These are phyloP conservation scores for Cercospora sp. DNA, from an alignment of 2,329 filamentous ascomycete species.

Conservation along the genomic window DNA sequence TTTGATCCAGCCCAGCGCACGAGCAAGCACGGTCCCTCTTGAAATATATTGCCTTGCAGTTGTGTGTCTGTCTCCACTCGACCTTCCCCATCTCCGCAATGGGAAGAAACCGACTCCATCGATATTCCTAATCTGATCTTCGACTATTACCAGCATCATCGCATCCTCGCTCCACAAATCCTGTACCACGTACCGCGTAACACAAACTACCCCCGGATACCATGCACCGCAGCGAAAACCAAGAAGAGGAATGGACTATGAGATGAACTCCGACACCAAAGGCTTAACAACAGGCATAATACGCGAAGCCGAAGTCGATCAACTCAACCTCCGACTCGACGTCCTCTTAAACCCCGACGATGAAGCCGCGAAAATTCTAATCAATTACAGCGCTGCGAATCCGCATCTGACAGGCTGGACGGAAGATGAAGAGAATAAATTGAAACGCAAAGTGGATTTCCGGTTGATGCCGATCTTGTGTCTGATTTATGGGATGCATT, in stretches of 20 bases:
- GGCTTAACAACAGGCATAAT: conserved; percentile 1
- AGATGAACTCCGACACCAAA: conserved; percentile 14
- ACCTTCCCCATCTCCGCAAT: neutral
- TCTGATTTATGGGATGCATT: conserved; percentile 51
- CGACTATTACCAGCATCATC: neutral
- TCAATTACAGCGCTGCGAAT: conserved; percentile 16
- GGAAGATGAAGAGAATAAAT: conserved; percentile 45
- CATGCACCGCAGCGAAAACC: neutral
- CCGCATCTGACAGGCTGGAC: conserved; percentile 41
- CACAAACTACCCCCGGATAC: neutral
- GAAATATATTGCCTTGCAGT: neutral
- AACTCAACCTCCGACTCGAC: conserved; percentile 6
- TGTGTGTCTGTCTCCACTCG: neutral
- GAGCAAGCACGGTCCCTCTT: neutral
- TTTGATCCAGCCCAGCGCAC: neutral
- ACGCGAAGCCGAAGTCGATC: conserved; percentile 9
- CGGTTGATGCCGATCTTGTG: conserved; percentile 51
- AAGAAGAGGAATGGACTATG: conserved; percentile 13
- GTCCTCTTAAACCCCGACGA: conserved; percentile 14
- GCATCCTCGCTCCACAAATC: neutral
- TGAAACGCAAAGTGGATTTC: conserved; percentile 48
- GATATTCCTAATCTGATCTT: neutral
- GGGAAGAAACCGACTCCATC: neutral
- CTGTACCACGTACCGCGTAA: neutral
- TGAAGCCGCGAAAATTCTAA: conserved; percentile 21